A percentile compares a stretch with the other conserved stretches of the same genome.
phyloP scores from a whole-genome alignment of 305 asterid species.

The Fraxinus floribunda region DNA sequence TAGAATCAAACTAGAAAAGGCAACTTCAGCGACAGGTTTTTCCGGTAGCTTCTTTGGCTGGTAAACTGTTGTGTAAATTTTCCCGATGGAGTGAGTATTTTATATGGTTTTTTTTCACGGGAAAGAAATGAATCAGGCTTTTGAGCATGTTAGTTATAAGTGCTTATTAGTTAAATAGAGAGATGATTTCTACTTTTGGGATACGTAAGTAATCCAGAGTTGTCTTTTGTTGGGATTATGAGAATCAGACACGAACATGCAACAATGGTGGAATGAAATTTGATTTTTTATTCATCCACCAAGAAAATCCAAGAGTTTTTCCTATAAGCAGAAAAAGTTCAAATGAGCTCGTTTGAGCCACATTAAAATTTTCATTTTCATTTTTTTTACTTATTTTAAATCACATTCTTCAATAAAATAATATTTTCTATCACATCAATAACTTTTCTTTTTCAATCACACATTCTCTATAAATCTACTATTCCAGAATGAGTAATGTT shows the following conservation, averaged over 20 bases:
- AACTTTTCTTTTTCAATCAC: too few relatives aligned
- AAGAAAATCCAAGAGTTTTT: slow-evolving; percentile 3
- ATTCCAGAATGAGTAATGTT: too few relatives aligned
- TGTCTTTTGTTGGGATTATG: slow-evolving; percentile 35
- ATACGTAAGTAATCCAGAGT: slow-evolving; percentile 32
- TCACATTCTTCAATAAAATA: too few relatives aligned
- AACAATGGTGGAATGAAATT: slow-evolving; percentile 24
- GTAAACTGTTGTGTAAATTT: not conserved
- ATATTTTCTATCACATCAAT: too few relatives aligned
- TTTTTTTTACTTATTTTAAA: too few relatives aligned
- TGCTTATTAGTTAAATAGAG: slow-evolving; percentile 17
- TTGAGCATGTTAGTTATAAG: slow-evolving; percentile 23
- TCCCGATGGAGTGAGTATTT: slow-evolving; percentile 4
- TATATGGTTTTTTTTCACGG: not conserved
- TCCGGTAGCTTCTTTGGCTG: slow-evolving; percentile 17
- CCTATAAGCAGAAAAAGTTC: not conserved
- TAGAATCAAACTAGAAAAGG: not conserved
- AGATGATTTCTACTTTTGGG: slow-evolving; percentile 37
- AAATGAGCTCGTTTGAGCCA: too few relatives aligned
- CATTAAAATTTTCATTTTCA: too few relatives aligned
- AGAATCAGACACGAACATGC: slow-evolving; percentile 20
- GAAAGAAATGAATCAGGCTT: not conserved
- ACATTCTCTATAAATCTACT: too few relatives aligned
- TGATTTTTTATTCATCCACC: slow-evolving; percentile 30
- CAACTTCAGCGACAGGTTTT: not conserved